phyloP scores from a whole-genome alignment of 139 green algal species.

The Chlamydomonas eustigma region DNA sequence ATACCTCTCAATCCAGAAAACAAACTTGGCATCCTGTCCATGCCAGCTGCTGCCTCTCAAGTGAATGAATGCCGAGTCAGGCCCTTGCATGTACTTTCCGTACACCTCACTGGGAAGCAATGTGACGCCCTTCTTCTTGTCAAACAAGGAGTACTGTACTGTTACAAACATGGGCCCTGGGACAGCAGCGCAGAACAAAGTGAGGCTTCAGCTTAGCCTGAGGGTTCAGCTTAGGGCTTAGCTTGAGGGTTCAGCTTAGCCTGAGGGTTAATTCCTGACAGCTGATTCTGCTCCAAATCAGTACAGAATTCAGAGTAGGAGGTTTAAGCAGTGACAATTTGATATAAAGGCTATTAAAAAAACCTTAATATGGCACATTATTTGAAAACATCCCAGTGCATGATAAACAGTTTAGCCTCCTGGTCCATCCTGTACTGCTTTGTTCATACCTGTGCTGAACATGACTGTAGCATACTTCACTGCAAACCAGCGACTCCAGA shows the following conservation, averaged over 20 bases:
- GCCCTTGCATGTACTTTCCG: conserved; percentile 21
- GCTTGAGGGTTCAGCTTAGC: no score
- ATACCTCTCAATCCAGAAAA: conserved; percentile 26
- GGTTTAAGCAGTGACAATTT: no score
- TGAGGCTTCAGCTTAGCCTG: no score
- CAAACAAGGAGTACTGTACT: conserved; percentile 18
- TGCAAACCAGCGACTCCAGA: conserved; percentile 11
- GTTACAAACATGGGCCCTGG: conserved; percentile 27
- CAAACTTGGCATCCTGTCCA: conserved; percentile 16
- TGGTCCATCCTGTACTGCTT: no score
- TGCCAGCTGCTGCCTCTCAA: conserved; percentile 24
- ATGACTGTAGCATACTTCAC: conserved; percentile 13
- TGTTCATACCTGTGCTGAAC: conserved; percentile 15
- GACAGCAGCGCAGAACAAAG: background rate
- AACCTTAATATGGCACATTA: no score
- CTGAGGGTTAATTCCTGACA: no score
- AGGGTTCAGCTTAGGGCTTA: no score
- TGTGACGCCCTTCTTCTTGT: background rate
- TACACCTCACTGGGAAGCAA: conserved; percentile 21
- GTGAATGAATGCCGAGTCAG: conserved; percentile 9
- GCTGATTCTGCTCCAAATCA: no score
- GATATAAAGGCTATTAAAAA: no score
- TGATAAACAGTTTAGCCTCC: no score
- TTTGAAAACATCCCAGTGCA: no score
- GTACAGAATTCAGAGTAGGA: no score